Evolutionary conservation across 176 grass and related monocot genomes (phyloP).

Genomic region (Zea mays): DNA sequence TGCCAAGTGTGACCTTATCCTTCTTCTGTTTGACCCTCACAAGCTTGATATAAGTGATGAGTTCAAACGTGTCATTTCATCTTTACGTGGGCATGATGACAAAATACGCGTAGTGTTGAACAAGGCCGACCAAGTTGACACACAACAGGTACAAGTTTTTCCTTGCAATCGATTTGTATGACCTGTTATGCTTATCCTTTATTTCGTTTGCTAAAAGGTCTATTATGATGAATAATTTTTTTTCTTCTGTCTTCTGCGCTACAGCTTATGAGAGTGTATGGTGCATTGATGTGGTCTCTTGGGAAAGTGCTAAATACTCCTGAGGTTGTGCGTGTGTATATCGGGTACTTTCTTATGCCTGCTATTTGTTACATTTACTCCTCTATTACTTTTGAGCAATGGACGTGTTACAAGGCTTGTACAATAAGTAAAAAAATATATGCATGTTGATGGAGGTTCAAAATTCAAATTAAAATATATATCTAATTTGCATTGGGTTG

Average conservation of each 20-base stretch:
- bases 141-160: slow-evolving; percentile 68
- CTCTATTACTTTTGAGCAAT: neutral
- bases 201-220: neutral
- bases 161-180: slow-evolving; percentile 12
- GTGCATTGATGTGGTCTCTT: slow-evolving; percentile 92
- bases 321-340: slow-evolving; percentile 90
- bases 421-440: neutral
- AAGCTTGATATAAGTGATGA: slow-evolving; percentile 93
- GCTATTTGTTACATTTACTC: neutral
- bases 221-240: neutral
- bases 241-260: neutral
- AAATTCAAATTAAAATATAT: neutral
- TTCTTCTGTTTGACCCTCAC: slow-evolving; percentile 92
- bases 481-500: neutral
- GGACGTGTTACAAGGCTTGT: neutral
- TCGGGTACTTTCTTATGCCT: slow-evolving; percentile 61
- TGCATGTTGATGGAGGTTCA: neutral
- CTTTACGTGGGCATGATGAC: slow-evolving; percentile 76
- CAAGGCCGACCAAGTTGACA: slow-evolving; percentile 93
- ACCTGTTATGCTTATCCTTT: neutral
- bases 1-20: slow-evolving; percentile 82
- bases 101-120: slow-evolving; percentile 84
- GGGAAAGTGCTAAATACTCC: slow-evolving; percentile 96
- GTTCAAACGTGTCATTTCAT: slow-evolving; percentile 82
- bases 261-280: slow-evolving; percentile 99